Conservation (phyloP, 306 rosid genomes). For the Cicer chorassanicum region DNA sequence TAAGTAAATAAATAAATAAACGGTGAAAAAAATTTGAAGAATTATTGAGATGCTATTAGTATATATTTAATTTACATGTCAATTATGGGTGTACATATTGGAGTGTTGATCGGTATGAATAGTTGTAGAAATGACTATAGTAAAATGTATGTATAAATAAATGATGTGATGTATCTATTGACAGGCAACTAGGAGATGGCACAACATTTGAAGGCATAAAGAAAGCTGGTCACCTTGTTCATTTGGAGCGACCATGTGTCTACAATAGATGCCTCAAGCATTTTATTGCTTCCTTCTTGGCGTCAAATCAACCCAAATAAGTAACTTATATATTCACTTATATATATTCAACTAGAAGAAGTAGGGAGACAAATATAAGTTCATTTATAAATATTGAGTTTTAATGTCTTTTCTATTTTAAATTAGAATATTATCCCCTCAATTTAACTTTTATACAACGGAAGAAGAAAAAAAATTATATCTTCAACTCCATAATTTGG, state of each 20-base stretch:
- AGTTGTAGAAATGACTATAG: background rate
- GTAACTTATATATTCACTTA: background rate
- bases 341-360: no score
- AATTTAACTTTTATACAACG: no score
- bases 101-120: background rate
- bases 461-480: background rate
- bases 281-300: conserved; percentile 39
- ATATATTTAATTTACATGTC: background rate
- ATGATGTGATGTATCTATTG: background rate
- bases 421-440: no score
- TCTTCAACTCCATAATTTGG: background rate
- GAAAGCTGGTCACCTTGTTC: conserved; percentile 86
- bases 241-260: conserved; percentile 72
- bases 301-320: conserved; percentile 12
- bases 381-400: no score
- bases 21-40: no score
- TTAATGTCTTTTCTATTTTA: no score
- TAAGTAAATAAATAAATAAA: no score
- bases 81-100: background rate
- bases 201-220: conserved; percentile 61
- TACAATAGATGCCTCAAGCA: conserved; percentile 51
- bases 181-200: conserved; percentile 64
- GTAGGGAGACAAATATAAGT: no score
- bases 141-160: background rate
- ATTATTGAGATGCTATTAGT: background rate